phyloP scores from a whole-genome alignment of 2,329 filamentous ascomycete genomes.

The Neofusicoccum parvum region DNA sequence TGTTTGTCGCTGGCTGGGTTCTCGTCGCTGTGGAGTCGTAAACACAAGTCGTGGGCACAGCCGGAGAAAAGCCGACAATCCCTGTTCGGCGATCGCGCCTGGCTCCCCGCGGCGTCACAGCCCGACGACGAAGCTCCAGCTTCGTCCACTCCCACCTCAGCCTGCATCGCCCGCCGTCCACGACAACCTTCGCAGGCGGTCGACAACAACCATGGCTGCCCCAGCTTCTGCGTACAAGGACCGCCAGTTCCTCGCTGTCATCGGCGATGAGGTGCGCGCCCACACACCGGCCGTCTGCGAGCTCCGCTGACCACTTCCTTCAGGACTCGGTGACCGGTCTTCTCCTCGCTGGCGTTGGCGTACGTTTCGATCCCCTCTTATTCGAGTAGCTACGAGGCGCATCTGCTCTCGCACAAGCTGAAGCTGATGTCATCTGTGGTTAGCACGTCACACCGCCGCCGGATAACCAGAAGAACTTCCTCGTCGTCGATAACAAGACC shows the following conservation, averaged over 20 bases:
- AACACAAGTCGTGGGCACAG: background rate
- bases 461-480: slow-evolving; percentile 94
- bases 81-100: background rate
- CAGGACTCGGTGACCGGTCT: slow-evolving; percentile 96
- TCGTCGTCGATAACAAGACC: slow-evolving; percentile 93
- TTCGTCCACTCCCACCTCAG: background rate
- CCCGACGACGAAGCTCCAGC: slow-evolving; percentile 21
- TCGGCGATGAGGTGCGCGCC: slow-evolving; percentile 82
- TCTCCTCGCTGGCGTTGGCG: slow-evolving; percentile 91
- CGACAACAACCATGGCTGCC: slow-evolving; percentile 55
- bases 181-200: background rate
- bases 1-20: background rate
- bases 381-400: background rate
- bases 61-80: background rate
- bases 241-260: slow-evolving; percentile 94
- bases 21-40: background rate
- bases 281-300: slow-evolving; percentile 29
- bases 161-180: slow-evolving; percentile 13
- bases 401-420: background rate
- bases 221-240: slow-evolving; percentile 68
- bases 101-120: slow-evolving; percentile 13
- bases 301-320: slow-evolving; percentile 8
- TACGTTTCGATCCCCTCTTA: slow-evolving; percentile 49
- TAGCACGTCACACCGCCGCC: slow-evolving; percentile 90
- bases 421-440: background rate